Conservation (phyloP, 1,284 basidiomycete genomes). For the Boletus sp. region DNA sequence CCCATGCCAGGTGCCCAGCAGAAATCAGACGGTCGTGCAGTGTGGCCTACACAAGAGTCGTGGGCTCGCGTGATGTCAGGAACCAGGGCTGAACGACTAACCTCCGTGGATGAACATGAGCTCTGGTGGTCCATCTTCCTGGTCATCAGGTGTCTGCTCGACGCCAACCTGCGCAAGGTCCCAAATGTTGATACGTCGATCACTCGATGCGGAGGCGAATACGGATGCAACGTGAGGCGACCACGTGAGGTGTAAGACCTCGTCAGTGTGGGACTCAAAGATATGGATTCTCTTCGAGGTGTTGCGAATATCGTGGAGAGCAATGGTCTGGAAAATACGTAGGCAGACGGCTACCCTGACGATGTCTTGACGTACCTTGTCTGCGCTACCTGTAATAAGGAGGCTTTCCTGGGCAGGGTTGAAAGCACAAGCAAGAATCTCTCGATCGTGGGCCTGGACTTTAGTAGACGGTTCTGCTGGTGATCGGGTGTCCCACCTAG, state of each 20-base stretch:
- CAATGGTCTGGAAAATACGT: conserved; percentile 69
- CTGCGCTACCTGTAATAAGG: conserved; percentile 92
- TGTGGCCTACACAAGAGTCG: conserved; percentile 58
- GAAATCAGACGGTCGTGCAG: conserved; percentile 80
- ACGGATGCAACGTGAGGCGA: conserved; percentile 91
- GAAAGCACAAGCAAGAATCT: conserved; percentile 92
- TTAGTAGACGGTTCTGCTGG: conserved; percentile 70
- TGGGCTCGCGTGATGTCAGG: conserved; percentile 3
- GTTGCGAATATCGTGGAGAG: conserved; percentile 88
- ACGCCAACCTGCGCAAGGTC: conserved; percentile 92
- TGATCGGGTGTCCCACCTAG: conserved; percentile 91
- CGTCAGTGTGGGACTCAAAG: conserved; percentile 94
- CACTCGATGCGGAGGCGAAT: conserved; percentile 91
- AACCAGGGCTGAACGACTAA: conserved; percentile 31
- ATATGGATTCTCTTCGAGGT: conserved; percentile 85
- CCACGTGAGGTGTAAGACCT: conserved; percentile 94
- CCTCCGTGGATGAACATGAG: conserved; percentile 92
- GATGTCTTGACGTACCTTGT: conserved; percentile 66
- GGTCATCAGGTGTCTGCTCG: conserved; percentile 97
- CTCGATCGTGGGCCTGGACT: conserved; percentile 86
- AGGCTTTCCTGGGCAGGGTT: conserved; percentile 84
- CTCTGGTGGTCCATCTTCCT: conserved; percentile 97
- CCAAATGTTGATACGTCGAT: conserved; percentile 96
- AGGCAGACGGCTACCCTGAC: background rate
- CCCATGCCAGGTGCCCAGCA: conserved; percentile 79